Evolutionary conservation across 169 alveolate genomes (phyloP).

Genomic region (Cyclospora cayetanensis): DNA sequence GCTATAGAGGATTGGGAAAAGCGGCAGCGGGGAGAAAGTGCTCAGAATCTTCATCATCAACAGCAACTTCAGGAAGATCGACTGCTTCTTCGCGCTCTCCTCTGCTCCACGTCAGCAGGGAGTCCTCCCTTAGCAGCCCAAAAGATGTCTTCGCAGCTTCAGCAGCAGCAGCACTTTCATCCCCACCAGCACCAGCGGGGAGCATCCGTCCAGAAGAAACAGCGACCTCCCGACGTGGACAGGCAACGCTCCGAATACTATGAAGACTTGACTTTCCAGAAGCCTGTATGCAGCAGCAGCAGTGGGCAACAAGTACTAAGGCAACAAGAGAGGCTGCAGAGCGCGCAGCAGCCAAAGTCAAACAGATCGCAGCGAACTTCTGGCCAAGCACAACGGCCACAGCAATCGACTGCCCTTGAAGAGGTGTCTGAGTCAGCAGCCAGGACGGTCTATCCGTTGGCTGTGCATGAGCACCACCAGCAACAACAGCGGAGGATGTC

Average conservation of each 20-base stretch:
- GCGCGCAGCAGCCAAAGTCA: not conserved
- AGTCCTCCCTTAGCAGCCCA: not conserved
- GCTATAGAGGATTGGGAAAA: slow-evolving; percentile 7
- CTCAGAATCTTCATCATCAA: too few species aligned
- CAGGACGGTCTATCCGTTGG: not conserved
- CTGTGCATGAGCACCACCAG: not conserved
- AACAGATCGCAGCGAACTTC: not conserved
- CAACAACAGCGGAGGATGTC: not conserved
- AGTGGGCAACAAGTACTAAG: not conserved
- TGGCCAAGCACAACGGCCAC: not conserved
- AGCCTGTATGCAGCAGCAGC: slow-evolving; percentile 38
- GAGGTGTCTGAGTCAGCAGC: not conserved
- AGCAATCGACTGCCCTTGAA: not conserved
- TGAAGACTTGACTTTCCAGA: too few species aligned
- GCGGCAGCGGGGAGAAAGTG: slow-evolving; percentile 2
- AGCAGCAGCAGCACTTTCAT: slow-evolving; percentile 4
- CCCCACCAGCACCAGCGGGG: not conserved
- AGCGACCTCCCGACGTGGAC: too few species aligned
- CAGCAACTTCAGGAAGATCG: slow-evolving; percentile 3
- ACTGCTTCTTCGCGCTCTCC: slow-evolving; percentile 5
- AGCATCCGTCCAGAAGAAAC: not conserved
- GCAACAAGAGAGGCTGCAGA: not conserved
- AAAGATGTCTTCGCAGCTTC: too few species aligned
- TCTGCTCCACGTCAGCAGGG: not conserved
- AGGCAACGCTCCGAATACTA: too few species aligned